A percentile compares a stretch with the other conserved stretches of the same genome.
phyloP scores from a whole-genome alignment of 345 rosid species.

The Moringa oleifera region DNA sequence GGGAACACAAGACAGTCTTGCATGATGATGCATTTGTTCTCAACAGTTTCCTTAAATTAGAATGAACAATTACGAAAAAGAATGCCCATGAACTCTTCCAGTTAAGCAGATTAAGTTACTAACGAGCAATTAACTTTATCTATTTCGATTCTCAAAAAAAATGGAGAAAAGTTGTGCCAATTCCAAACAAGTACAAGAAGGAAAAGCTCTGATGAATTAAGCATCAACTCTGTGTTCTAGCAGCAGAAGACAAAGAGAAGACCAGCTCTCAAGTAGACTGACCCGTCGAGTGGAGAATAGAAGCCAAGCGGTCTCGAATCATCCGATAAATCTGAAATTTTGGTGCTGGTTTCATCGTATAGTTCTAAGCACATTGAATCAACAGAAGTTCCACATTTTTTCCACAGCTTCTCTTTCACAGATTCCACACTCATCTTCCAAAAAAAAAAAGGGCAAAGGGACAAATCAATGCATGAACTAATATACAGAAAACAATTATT shows the following conservation, averaged over 20 bases:
- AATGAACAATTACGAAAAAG: too few relatives aligned
- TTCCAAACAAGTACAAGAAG: too few relatives aligned
- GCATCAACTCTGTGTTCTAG: neutral
- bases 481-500: neutral
- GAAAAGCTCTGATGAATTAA: too few relatives aligned
- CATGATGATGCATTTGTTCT: too few relatives aligned
- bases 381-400: constrained; percentile 78
- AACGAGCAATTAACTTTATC: too few relatives aligned
- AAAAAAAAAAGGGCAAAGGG: neutral
- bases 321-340: constrained; percentile 49
- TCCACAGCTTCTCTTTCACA: constrained; percentile 90
- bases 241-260: neutral
- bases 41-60: too few relatives aligned
- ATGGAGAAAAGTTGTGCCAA: too few relatives aligned
- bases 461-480: neutral
- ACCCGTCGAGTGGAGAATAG: constrained; percentile 82
- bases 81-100: neutral
- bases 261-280: neutral
- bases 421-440: constrained; percentile 61
- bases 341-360: constrained; percentile 64
- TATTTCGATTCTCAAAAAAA: too few relatives aligned
- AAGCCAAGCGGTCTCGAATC: constrained; percentile 64
- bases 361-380: constrained; percentile 73
- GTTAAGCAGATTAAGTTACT: neutral
- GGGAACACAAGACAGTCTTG: too few relatives aligned